Base-by-base conservation (phyloP, 768 basidiomycete genomes). In the Lyophyllum shimeji region DNA sequence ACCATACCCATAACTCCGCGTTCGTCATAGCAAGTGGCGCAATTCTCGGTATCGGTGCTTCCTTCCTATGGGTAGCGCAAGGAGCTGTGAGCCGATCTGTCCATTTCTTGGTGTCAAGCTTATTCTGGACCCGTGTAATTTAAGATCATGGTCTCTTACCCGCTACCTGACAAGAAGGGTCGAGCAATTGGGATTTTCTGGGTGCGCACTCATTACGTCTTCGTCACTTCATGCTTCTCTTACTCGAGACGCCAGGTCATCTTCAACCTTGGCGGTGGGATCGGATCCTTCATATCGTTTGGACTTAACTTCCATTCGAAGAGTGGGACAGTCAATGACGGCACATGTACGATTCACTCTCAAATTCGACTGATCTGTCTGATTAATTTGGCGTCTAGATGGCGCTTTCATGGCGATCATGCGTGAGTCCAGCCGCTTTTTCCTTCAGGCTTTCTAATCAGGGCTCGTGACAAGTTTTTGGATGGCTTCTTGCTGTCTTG, bases 141-240 rank as follows among this genome's bases (percentile, higher is more conserved):
- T 31, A 34, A 69, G 67, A 67, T 69, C 46, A 67, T 69, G 67
- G 65, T 69, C 17, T 67, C 67, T 1, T 69, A 69, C 52, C 65
- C 67, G n/a, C 55, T 66, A 17, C 60, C 67, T 21, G 67, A 69
- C 46, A 63, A 66, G 43, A 67, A 66, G 42, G 67, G 67, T 11
- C 58, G 62, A 15, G 63, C 67, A 2, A 69, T 69, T 33, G 67
- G 63, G 7, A 43, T 65, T 8, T 69, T 69, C 55, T 69, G 67
- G 67, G 67, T 64, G 39, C 11, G 33, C 34, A 24, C 42, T 33
- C 37, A 24, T 18, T 4, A 23, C 21, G 21, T 23, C 12, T 23
- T 31, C 21, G 24, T 18, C 27, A 25, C 20, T 15, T 7, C 3
- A 29, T 18, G 21, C 6, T 34, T n/a, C n/a, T n/a, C n/a, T n/a